phyloP scores from a whole-genome alignment of 345 rosid species.

The Citrus hindsii region DNA sequence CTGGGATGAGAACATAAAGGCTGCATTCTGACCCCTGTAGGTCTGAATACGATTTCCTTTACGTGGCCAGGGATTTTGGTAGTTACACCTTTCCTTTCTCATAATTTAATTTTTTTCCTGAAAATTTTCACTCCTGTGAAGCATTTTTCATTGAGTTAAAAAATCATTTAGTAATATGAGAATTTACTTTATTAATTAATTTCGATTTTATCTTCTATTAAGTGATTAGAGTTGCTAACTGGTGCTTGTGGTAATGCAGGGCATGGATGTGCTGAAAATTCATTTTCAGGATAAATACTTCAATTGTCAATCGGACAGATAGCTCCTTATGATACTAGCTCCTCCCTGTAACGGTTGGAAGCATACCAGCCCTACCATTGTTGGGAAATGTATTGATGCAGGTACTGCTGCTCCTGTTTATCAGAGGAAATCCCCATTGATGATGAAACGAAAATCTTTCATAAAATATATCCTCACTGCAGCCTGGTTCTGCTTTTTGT shows the following conservation, averaged over 20 bases:
- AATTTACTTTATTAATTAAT: too few relatives aligned
- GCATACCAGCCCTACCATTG: neutral
- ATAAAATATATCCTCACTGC: too few relatives aligned
- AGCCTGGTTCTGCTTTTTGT: too few relatives aligned
- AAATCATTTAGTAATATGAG: too few relatives aligned
- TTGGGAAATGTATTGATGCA: too few relatives aligned
- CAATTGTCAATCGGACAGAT: slow-evolving; percentile 27
- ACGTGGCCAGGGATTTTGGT: slow-evolving; percentile 59
- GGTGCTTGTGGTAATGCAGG: neutral
- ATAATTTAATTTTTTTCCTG: neutral
- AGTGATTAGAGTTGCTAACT: too few relatives aligned
- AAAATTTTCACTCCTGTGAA: too few relatives aligned
- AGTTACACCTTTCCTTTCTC: neutral
- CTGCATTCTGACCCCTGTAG: neutral
- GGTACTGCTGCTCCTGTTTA: too few relatives aligned
- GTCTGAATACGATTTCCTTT: slow-evolving; percentile 49
- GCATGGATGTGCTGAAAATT: slow-evolving; percentile 23
- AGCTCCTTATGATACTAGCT: slow-evolving; percentile 36
- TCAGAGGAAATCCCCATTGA: too few relatives aligned
- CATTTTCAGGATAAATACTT: slow-evolving; percentile 30
- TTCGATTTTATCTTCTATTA: too few relatives aligned
- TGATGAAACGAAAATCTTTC: too few relatives aligned
- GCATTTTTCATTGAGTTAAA: too few relatives aligned
- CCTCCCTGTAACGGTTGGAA: slow-evolving; percentile 38
- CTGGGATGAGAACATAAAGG: slow-evolving; percentile 17